Percentiles rank a stretch among this genome's conserved stretches.
phyloP scores from a whole-genome alignment of 805 yeast species.

The Blastobotrys parvus region DNA sequence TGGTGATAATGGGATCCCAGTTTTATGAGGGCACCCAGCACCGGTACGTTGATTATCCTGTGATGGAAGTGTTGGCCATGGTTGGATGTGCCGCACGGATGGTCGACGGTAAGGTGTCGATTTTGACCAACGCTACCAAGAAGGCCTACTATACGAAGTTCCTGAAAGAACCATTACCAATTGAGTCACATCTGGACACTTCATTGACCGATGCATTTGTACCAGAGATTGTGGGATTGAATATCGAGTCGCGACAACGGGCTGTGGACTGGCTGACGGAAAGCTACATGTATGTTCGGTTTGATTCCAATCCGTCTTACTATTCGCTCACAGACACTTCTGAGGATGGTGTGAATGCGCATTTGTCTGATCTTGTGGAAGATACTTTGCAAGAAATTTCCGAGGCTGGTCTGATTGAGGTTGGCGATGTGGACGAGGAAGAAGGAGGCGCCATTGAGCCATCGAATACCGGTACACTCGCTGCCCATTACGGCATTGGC shows the following conservation, averaged over 20 bases:
- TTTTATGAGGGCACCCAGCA: conserved; percentile 66
- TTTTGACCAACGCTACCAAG: conserved; percentile 50
- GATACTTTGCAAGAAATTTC: conserved; percentile 52
- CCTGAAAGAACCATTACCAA: conserved; percentile 65
- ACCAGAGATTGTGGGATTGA: conserved; percentile 61
- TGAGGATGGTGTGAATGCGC: conserved; percentile 67
- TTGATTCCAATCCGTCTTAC: conserved; percentile 77
- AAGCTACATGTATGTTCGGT: conserved; percentile 71
- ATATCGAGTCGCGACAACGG: conserved; percentile 64
- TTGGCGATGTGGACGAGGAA: conserved; percentile 35
- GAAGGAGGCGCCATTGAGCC: conserved; percentile 43
- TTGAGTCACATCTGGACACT: conserved; percentile 65
- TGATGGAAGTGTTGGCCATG: conserved; percentile 38
- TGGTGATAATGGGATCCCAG: conserved; percentile 64
- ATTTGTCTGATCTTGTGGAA: conserved; percentile 78
- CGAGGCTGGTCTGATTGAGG: conserved; percentile 50
- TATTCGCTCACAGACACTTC: conserved; percentile 68
- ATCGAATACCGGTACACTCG: conserved; percentile 61
- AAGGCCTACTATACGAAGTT: conserved; percentile 63
- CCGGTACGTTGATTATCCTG: conserved; percentile 57
- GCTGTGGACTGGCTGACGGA: conserved; percentile 87
- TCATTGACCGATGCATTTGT: conserved; percentile 59
- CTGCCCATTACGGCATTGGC: conserved; percentile 62
- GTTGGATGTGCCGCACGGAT: conserved; percentile 19
- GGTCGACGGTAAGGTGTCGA: conserved; percentile 26